Percentiles rank a stretch among this genome's conserved stretches.
phyloP scores from a whole-genome alignment of 345 rosid species.

The Geranium rotundifolium region DNA sequence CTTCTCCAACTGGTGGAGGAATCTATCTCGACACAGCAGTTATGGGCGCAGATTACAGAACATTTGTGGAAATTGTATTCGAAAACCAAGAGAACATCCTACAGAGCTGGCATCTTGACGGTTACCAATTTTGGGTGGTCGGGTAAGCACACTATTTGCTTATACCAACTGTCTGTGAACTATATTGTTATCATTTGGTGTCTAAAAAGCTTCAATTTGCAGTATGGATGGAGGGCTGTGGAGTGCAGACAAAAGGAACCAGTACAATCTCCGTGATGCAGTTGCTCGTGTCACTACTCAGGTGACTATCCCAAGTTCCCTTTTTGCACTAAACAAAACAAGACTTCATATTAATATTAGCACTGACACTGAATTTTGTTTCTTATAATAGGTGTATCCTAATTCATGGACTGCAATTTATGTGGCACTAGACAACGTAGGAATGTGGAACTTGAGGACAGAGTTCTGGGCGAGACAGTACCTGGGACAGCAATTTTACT shows the following conservation, averaged over 20 bases:
- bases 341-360: no score
- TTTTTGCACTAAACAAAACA: no score
- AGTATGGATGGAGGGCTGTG: slow-evolving; percentile 7
- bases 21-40: slow-evolving; percentile 27
- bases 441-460: slow-evolving; percentile 92
- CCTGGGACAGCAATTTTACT: slow-evolving; percentile 82
- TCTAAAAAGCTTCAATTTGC: background rate
- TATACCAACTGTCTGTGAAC: background rate
- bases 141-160: slow-evolving; percentile 15
- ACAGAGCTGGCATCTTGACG: slow-evolving; percentile 29
- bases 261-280: slow-evolving; percentile 80
- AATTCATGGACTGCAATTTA: slow-evolving; percentile 81
- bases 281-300: slow-evolving; percentile 66
- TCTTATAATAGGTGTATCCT: slow-evolving; percentile 56
- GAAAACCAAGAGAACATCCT: slow-evolving; percentile 16
- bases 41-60: slow-evolving; percentile 17
- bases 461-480: slow-evolving; percentile 94
- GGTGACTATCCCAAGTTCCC: slow-evolving; percentile 21
- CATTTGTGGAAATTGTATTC: slow-evolving; percentile 25
- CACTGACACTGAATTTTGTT: no score
- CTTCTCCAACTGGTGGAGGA: slow-evolving; percentile 18
- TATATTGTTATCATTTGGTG: background rate
- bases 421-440: slow-evolving; percentile 82
- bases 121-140: slow-evolving; percentile 29
- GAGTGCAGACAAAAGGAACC: slow-evolving; percentile 42